phyloP scores from a whole-genome alignment of 2,329 filamentous ascomycete species.

The Cryphonectria parasitica region DNA sequence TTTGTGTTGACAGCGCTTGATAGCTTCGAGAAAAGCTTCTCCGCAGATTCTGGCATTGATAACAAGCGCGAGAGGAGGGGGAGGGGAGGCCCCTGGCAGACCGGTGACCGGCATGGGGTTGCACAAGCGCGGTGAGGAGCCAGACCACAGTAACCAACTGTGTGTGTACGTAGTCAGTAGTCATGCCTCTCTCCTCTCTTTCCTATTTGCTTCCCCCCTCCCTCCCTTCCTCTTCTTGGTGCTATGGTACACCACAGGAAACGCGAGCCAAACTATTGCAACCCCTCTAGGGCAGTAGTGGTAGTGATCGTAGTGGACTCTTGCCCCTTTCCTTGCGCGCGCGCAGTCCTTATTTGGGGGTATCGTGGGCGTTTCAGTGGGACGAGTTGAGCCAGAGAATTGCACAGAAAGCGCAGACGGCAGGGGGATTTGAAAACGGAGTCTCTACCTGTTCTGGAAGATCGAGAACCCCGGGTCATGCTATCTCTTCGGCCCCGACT shows the following conservation, averaged over 20 bases:
- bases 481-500: too few species aligned
- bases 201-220: background rate
- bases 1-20: constrained; percentile 1
- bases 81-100: background rate
- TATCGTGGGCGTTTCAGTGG: constrained; percentile 1
- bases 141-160: background rate
- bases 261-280: background rate
- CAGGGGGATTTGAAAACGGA: background rate
- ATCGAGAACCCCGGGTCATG: background rate
- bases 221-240: background rate
- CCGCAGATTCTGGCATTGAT: background rate
- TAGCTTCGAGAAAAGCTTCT: constrained; percentile 9
- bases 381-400: background rate
- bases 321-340: background rate
- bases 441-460: background rate
- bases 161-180: background rate
- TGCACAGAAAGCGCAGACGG: too few species aligned
- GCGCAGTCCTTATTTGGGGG: background rate
- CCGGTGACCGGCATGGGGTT: constrained; percentile 1
- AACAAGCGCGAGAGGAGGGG: background rate
- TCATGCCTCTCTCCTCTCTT: background rate
- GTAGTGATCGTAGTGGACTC: too few species aligned
- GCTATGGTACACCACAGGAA: background rate
- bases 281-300: too few species aligned
- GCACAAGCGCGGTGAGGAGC: constrained; percentile 2